phyloP scores from a whole-genome alignment of 2,329 filamentous ascomycete species.

The Fusarium buxicola region DNA sequence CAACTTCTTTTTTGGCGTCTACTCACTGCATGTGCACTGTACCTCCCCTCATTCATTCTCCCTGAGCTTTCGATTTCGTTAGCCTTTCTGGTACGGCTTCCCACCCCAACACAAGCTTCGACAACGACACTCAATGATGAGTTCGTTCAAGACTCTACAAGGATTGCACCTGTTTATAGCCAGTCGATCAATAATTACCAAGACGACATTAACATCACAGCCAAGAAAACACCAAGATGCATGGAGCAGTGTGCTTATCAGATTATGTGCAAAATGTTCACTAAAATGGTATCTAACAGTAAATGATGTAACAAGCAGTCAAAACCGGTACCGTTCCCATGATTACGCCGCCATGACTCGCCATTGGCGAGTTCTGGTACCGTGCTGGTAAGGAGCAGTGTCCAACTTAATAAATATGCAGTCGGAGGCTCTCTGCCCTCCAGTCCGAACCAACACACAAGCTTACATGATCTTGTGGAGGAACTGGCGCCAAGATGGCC shows the following conservation, averaged over 20 bases:
- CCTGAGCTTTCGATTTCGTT: background rate
- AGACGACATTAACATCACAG: background rate
- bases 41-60: background rate
- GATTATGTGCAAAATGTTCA: slow-evolving; percentile 9
- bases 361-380: background rate
- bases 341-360: slow-evolving; percentile 1
- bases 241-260: background rate
- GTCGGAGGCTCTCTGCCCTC: background rate
- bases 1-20: background rate
- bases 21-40: background rate
- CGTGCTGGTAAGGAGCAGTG: background rate
- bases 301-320: slow-evolving; percentile 37
- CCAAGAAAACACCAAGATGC: background rate
- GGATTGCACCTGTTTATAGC: background rate
- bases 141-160: background rate
- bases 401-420: slow-evolving; percentile 2
- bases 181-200: background rate
- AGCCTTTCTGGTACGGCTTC: background rate
- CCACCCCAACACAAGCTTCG: background rate
- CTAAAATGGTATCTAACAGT: slow-evolving; percentile 41
- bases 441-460: background rate
- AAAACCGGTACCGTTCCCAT: slow-evolving; percentile 2
- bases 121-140: background rate
- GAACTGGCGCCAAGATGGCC: slow-evolving; percentile 63
- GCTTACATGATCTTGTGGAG: slow-evolving; percentile 54